phyloP scores from a whole-genome alignment of 2,329 filamentous ascomycete species.

The Eutypella sp. region DNA sequence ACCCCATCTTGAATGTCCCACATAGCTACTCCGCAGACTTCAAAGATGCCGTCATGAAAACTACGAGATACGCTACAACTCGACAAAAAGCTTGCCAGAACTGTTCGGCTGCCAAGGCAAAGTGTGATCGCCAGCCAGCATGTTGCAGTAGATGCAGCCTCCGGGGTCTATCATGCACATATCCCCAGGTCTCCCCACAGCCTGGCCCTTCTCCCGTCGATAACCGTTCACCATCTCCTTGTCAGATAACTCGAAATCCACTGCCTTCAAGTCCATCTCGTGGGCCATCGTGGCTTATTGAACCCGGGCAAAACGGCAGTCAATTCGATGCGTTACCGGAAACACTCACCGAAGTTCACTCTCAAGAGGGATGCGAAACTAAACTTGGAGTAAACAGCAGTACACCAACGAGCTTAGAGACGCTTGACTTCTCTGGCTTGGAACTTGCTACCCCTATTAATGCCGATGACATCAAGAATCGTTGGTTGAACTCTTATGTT shows the following conservation, averaged over 20 bases:
- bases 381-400: neutral
- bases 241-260: neutral
- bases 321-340: neutral
- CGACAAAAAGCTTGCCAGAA: slow-evolving; percentile 35
- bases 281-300: too few relatives aligned
- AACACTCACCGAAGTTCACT: neutral
- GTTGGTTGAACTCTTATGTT: slow-evolving; percentile 44
- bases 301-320: too few relatives aligned
- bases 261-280: slow-evolving; percentile 1
- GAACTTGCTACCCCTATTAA: slow-evolving; percentile 42
- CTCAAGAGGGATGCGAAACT: slow-evolving; percentile 1
- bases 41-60: slow-evolving; percentile 18
- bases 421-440: slow-evolving; percentile 28
- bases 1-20: too few relatives aligned
- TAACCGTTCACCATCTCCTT: slow-evolving; percentile 1
- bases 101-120: slow-evolving; percentile 34
- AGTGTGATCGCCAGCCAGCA: slow-evolving; percentile 31
- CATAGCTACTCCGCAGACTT: too few relatives aligned
- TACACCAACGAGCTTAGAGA: slow-evolving; percentile 2
- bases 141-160: slow-evolving; percentile 29
- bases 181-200: slow-evolving; percentile 13
- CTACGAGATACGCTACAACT: slow-evolving; percentile 29
- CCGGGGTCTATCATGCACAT: slow-evolving; percentile 26
- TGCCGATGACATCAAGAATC: slow-evolving; percentile 40
- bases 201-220: neutral